Evolutionary conservation across 768 basidiomycete species (phyloP).

Genomic region (Hericium rajendrae): DNA sequence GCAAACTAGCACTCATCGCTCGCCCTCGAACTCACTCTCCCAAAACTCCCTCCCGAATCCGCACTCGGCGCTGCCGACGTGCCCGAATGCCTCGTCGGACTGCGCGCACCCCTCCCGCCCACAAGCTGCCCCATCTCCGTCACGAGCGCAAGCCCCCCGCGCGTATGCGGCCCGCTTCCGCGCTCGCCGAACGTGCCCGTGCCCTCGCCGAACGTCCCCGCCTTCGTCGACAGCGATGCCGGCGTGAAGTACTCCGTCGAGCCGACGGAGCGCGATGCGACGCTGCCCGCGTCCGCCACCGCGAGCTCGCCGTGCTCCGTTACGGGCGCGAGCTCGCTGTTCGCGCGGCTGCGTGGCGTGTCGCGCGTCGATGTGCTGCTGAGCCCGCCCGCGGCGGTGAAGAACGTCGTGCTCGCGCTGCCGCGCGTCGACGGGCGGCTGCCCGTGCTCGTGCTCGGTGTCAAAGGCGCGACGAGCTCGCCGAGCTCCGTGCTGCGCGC

Average conservation of each 20-base stretch:
- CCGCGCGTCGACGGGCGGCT: not conserved
- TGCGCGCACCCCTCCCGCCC: not conserved
- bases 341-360: constrained; percentile 6
- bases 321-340: constrained; percentile 11
- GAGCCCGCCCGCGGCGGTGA: not conserved
- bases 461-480: constrained; percentile 5
- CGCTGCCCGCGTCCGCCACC: not conserved
- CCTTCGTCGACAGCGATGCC: not conserved
- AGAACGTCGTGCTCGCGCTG: constrained; percentile 1
- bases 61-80: no score
- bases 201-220: not conserved
- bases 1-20: no score
- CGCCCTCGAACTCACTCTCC: no score
- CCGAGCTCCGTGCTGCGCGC: constrained; percentile 6
- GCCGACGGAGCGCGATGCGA: not conserved
- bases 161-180: not conserved
- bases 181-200: no score
- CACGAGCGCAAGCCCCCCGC: not conserved
- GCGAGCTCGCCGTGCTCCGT: constrained; percentile 9
- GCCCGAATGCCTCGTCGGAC: not conserved
- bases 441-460: not conserved
- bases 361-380: not conserved
- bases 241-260: not conserved
- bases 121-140: not conserved
- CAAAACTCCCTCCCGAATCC: no score